Evolutionary conservation across 2,329 filamentous ascomycete genomes (phyloP).

Genomic region (Colletotrichum sp.): DNA sequence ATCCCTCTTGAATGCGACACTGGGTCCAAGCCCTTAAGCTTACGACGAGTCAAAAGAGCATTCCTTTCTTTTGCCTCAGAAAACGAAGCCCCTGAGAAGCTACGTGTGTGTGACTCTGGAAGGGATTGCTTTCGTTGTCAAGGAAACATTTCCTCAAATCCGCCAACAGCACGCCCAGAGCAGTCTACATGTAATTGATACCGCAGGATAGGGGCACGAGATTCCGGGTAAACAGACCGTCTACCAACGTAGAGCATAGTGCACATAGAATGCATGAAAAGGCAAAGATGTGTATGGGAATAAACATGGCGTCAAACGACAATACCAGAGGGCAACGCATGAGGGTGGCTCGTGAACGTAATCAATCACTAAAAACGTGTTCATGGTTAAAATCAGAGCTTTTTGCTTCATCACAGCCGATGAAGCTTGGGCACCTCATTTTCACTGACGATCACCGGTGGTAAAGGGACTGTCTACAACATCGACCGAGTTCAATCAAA

Average conservation of each 20-base stretch:
- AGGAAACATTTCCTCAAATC: background rate
- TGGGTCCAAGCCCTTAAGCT: too few species aligned
- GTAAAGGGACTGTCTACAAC: background rate
- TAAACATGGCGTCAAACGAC: background rate
- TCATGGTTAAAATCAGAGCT: too few species aligned
- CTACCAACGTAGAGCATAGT: background rate
- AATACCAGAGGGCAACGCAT: background rate
- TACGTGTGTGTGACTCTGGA: background rate
- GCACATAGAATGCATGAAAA: background rate
- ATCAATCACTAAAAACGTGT: too few species aligned
- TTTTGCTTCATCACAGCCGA: too few species aligned
- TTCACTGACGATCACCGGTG: background rate
- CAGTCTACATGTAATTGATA: background rate
- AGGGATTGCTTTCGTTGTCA: background rate
- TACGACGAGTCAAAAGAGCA: too few species aligned
- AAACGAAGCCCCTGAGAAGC: background rate
- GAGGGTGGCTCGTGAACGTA: background rate
- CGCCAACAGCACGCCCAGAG: too few species aligned
- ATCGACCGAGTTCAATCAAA: background rate
- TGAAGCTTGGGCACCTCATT: background rate
- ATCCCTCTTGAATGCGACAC: too few species aligned
- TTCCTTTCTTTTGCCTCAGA: too few species aligned
- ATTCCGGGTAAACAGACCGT: background rate
- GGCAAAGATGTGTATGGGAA: background rate
- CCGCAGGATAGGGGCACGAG: background rate